Conservation (phyloP, 2,329 filamentous ascomycete genomes). For the Talaromyces pinophilus region DNA sequence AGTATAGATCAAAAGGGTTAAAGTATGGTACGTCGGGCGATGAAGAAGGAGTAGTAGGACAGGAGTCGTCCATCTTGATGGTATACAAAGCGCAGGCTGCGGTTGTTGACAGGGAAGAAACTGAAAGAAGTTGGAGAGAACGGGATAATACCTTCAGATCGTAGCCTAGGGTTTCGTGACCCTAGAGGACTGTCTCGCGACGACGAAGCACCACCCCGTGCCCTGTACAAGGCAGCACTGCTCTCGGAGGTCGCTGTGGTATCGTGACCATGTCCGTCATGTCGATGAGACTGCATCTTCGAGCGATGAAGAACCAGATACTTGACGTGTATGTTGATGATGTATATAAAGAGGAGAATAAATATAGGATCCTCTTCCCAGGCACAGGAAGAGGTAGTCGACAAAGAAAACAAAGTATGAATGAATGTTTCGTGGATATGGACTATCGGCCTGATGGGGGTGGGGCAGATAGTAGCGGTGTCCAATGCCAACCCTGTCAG, state of each 20-base stretch:
- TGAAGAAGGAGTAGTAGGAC: slow-evolving; percentile 16
- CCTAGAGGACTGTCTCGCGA: slow-evolving; percentile 35
- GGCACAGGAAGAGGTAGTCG: not conserved
- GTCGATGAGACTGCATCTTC: slow-evolving; percentile 44
- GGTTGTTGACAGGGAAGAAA: slow-evolving; percentile 13
- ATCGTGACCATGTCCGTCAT: slow-evolving; percentile 42
- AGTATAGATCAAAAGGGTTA: slow-evolving; percentile 41
- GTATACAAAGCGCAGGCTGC: slow-evolving; percentile 23
- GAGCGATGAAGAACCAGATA: not conserved
- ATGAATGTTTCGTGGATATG: slow-evolving; percentile 9
- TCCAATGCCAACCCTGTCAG: slow-evolving; percentile 17
- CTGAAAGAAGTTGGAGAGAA: not conserved
- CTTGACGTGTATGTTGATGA: not conserved
- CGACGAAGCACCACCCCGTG: slow-evolving; percentile 37
- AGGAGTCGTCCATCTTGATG: slow-evolving; percentile 27
- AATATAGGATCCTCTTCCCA: not conserved
- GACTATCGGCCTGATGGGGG: slow-evolving; percentile 12
- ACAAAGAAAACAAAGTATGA: slow-evolving; percentile 1
- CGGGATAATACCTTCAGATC: slow-evolving; percentile 46
- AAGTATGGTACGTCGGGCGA: slow-evolving; percentile 8
- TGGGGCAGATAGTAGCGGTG: slow-evolving; percentile 21
- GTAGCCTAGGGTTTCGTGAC: slow-evolving; percentile 38
- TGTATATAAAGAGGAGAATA: not conserved
- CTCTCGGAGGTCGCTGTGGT: slow-evolving; percentile 31
- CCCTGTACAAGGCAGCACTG: slow-evolving; percentile 30